phyloP scores from a whole-genome alignment of 2,329 filamentous ascomycete genomes.

The Apiospora pterosperma region DNA sequence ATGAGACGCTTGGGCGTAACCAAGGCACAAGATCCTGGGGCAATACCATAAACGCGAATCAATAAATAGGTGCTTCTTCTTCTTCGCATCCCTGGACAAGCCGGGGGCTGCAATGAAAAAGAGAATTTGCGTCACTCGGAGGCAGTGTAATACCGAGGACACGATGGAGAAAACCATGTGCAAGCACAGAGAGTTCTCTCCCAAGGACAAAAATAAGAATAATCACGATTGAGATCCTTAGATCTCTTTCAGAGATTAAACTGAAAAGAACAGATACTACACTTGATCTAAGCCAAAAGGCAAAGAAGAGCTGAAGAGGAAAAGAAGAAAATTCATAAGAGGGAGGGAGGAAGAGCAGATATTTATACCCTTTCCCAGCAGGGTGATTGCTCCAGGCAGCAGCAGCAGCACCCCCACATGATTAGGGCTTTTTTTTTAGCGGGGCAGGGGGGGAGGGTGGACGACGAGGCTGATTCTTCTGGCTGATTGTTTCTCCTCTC shows the following conservation, averaged over 20 bases:
- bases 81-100: constrained; percentile 47
- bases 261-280: constrained; percentile 70
- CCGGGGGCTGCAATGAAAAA: constrained; percentile 49
- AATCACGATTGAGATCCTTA: constrained; percentile 41
- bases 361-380: constrained; percentile 6
- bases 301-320: constrained; percentile 37
- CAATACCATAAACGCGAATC: too few relatives aligned
- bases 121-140: constrained; percentile 54
- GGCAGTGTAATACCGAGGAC: constrained; percentile 64
- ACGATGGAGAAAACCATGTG: constrained; percentile 54
- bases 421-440: too few relatives aligned
- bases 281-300: constrained; percentile 25
- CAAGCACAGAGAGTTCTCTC: constrained; percentile 56
- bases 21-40: too few relatives aligned
- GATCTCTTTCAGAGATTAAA: constrained; percentile 57
- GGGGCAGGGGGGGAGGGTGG: too few relatives aligned
- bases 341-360: constrained; percentile 3
- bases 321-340: constrained; percentile 9
- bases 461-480: neutral
- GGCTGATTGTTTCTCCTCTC: too few relatives aligned
- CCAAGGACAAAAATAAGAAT: constrained; percentile 59
- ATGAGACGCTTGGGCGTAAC: too few relatives aligned
- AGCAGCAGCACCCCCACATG: neutral
- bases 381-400: neutral
- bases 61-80: too few relatives aligned